These are phyloP conservation scores for Nakaseomyces delphensis DNA, from an alignment of 1,139 yeast species.

Conservation along the genomic window DNA sequence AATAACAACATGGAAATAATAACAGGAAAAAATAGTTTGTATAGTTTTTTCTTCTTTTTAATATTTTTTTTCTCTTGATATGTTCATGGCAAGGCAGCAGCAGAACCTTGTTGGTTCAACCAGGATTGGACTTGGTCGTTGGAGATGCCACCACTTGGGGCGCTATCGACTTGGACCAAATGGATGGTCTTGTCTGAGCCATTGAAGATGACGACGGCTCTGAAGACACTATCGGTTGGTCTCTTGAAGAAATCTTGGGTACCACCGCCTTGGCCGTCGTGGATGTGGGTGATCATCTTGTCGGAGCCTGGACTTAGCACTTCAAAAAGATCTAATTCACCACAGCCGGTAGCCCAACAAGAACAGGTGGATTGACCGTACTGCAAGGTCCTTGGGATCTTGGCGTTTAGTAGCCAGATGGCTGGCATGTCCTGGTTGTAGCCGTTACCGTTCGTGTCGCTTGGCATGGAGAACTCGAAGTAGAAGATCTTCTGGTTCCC, in stretches of 20 bases:
- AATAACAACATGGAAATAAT: too few relatives aligned
- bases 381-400: constrained; percentile 88
- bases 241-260: constrained; percentile 77
- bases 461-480: constrained; percentile 88
- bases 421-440: constrained; percentile 86
- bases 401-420: constrained; percentile 88
- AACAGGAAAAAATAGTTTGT: background rate
- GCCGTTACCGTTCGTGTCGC: constrained; percentile 40
- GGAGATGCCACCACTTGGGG: constrained; percentile 48
- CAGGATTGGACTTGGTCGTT: constrained; percentile 47
- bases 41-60: background rate
- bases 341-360: constrained; percentile 96
- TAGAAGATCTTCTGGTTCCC: constrained; percentile 74
- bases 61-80: constrained; percentile 3
- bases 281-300: constrained; percentile 73
- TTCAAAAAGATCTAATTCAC: constrained; percentile 91
- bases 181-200: constrained; percentile 43
- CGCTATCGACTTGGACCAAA: constrained; percentile 50
- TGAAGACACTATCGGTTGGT: constrained; percentile 68
- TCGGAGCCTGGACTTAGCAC: constrained; percentile 62
- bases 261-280: constrained; percentile 90
- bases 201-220: constrained; percentile 83
- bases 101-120: constrained; percentile 45
- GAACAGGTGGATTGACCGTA: constrained; percentile 75
- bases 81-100: constrained; percentile 34